phyloP scores from a whole-genome alignment of 371 early-diverging fungal species.

The Homolaphlyctis polyrhiza region DNA sequence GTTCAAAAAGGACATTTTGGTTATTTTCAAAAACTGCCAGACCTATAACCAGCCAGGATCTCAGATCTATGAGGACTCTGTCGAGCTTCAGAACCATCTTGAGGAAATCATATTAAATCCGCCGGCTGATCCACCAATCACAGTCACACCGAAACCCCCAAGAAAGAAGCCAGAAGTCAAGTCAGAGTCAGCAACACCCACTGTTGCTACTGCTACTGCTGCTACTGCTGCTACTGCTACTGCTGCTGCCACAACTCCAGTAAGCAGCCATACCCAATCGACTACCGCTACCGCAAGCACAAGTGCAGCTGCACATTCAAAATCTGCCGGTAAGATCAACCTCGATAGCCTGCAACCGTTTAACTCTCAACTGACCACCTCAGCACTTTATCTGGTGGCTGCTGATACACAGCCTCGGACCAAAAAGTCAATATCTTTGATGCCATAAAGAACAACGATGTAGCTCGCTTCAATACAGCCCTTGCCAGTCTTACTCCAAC shows the following conservation, averaged over 20 bases:
- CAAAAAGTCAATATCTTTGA: not conserved
- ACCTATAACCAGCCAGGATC: slow-evolving; percentile 70
- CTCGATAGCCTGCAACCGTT: too few species aligned
- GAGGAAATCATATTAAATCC: not conserved
- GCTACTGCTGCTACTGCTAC: too few species aligned
- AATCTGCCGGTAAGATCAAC: too few species aligned
- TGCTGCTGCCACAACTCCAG: too few species aligned
- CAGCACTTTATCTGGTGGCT: too few species aligned
- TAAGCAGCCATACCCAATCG: too few species aligned
- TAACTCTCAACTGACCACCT: too few species aligned
- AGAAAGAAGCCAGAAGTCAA: not conserved
- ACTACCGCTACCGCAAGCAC: not conserved
- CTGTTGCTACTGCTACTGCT: too few species aligned
- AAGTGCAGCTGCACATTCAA: not conserved
- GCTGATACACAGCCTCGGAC: too few species aligned
- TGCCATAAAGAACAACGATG: slow-evolving; percentile 26
- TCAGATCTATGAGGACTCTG: slow-evolving; percentile 68
- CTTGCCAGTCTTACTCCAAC: slow-evolving; percentile 10
- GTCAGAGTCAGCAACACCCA: too few species aligned
- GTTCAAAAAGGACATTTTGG: slow-evolving; percentile 59
- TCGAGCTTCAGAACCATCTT: slow-evolving; percentile 15
- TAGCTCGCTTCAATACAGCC: slow-evolving; percentile 9
- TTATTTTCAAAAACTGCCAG: slow-evolving; percentile 71
- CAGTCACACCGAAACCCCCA: not conserved
- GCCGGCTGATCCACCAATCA: not conserved